phyloP scores from a whole-genome alignment of 2,329 filamentous ascomycete species.

The Aspergillus brasiliensis region DNA sequence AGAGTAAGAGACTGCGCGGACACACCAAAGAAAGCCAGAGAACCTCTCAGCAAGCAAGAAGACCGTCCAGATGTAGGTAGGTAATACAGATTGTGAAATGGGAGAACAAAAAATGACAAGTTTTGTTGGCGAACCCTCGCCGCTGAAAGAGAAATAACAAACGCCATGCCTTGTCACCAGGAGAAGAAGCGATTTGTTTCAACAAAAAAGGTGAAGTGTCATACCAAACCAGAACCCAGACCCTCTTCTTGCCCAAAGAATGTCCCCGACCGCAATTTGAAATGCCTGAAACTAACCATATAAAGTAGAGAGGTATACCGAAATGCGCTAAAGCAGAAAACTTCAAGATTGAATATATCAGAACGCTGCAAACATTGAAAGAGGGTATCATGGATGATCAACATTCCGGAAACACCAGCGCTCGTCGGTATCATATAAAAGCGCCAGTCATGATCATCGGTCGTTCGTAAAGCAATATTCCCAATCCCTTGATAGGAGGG shows the following conservation, averaged over 20 bases:
- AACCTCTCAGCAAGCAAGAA: background rate
- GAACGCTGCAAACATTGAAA: constrained; percentile 13
- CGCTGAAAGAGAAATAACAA: background rate
- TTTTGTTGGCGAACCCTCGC: background rate
- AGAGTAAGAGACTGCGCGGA: no score
- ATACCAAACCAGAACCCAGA: background rate
- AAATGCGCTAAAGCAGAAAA: constrained; percentile 1
- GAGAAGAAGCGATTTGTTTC: background rate
- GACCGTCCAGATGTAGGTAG: constrained; percentile 3
- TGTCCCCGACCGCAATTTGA: background rate
- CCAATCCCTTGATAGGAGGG: background rate
- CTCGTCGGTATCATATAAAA: constrained; percentile 20
- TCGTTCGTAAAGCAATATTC: constrained; percentile 13
- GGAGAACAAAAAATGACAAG: background rate
- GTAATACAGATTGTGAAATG: constrained; percentile 3
- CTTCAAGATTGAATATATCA: background rate
- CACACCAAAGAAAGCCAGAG: background rate
- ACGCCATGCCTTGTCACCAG: constrained; percentile 5
- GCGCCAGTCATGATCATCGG: constrained; percentile 24
- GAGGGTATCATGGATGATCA: constrained; percentile 37
- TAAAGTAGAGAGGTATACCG: constrained; percentile 11
- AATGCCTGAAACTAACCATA: background rate
- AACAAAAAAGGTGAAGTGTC: background rate
- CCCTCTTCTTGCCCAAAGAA: background rate
- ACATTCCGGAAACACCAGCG: constrained; percentile 27